Evolutionary conservation across 371 early-diverging fungal genomes (phyloP).

Genomic region (Lichtheimia ornata): DNA sequence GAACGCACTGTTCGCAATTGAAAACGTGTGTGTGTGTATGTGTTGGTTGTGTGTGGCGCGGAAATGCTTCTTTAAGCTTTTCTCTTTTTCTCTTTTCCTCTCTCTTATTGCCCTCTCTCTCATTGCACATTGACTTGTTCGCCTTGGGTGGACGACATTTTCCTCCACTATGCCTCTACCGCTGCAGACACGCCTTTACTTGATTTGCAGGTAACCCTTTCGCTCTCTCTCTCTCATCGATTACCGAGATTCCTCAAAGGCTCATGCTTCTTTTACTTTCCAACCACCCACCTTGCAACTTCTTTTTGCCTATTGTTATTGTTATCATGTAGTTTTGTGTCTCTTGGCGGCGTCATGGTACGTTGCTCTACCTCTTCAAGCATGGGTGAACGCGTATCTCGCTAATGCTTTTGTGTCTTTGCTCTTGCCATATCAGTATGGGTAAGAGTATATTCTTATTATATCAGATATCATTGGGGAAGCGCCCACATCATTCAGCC

Average conservation of each 20-base stretch:
- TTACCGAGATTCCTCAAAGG: not conserved
- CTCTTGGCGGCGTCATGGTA: constrained; percentile 54
- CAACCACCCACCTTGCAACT: not conserved
- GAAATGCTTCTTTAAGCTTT: not conserved
- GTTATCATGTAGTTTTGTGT: constrained; percentile 31
- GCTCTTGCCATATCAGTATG: constrained; percentile 23
- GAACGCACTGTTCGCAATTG: no score
- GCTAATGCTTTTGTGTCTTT: not conserved
- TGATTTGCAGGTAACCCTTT: constrained; percentile 15
- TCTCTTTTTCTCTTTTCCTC: not conserved
- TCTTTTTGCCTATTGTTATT: not conserved
- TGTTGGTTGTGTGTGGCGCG: constrained; percentile 3
- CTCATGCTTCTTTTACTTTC: not conserved
- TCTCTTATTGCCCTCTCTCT: not conserved
- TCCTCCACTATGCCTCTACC: not conserved
- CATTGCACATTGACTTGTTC: no score
- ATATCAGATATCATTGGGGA: not conserved
- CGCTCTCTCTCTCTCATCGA: not conserved
- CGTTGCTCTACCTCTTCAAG: not conserved
- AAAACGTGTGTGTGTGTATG: not conserved
- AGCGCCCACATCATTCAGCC: no score
- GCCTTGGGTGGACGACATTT: not conserved
- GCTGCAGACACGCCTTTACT: constrained; percentile 9
- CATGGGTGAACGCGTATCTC: not conserved
- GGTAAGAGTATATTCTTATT: constrained; percentile 18